phyloP scores from a whole-genome alignment of 192 early-diverging fungal species.

The Gryganskiella cystojenkinii region DNA sequence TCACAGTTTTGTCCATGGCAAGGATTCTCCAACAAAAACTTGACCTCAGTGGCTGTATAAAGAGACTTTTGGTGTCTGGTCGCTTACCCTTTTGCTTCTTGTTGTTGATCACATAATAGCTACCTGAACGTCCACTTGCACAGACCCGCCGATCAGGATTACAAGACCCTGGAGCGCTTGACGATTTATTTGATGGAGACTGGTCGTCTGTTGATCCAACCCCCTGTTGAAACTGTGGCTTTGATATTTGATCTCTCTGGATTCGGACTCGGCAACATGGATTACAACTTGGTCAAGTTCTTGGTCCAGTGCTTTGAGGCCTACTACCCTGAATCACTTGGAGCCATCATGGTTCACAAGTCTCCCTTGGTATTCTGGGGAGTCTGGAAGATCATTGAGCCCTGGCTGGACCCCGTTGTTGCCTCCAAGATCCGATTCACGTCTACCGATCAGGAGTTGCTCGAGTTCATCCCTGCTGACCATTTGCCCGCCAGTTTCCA shows the following conservation, averaged over 20 bases:
- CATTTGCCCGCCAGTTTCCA: constrained; percentile 64
- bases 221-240: constrained; percentile 68
- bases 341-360: constrained; percentile 83
- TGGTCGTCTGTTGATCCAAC: constrained; percentile 66
- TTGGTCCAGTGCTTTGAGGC: constrained; percentile 82
- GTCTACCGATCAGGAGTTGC: constrained; percentile 66
- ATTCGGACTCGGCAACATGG: constrained; percentile 54
- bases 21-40: too few species aligned
- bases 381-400: constrained; percentile 84
- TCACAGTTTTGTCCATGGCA: too few species aligned
- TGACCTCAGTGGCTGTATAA: too few species aligned
- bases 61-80: too few species aligned
- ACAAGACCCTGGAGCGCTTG: constrained; percentile 70
- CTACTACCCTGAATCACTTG: constrained; percentile 92
- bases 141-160: constrained; percentile 63
- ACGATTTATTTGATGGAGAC: constrained; percentile 83
- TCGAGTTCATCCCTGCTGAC: constrained; percentile 67
- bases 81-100: too few species aligned
- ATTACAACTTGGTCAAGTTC: constrained; percentile 69
- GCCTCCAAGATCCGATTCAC: constrained; percentile 86
- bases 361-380: constrained; percentile 90
- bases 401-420: constrained; percentile 92
- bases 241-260: constrained; percentile 50
- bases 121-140: constrained; percentile 64
- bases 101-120: too few species aligned